Percentiles rank a stretch among this genome's conserved stretches.
Conservation (phyloP, 768 basidiomycete genomes). For the Lyophyllum shimeji region DNA sequence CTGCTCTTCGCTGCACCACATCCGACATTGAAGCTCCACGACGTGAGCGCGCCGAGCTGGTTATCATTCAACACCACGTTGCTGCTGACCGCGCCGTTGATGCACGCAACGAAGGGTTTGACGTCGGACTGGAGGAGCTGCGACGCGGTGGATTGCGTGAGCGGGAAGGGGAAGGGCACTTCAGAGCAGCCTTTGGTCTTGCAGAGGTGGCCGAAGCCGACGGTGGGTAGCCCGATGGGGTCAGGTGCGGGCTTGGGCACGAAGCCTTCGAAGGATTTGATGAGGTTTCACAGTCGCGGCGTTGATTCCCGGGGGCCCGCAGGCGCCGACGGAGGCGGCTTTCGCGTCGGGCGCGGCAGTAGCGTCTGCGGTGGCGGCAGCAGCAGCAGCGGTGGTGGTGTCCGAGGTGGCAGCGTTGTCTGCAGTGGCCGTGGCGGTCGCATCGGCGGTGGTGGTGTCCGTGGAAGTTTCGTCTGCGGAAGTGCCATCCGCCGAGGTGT, state of each 20-base stretch:
- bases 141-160: slow-evolving; percentile 23
- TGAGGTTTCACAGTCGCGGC: slow-evolving; percentile 25
- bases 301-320: slow-evolving; percentile 18
- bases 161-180: slow-evolving; percentile 24
- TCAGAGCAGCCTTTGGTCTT: slow-evolving; percentile 20
- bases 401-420: background rate
- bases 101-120: slow-evolving; percentile 21
- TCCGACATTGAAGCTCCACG: slow-evolving; percentile 28
- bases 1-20: slow-evolving; percentile 24
- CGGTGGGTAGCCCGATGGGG: slow-evolving; percentile 30
- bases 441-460: background rate
- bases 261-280: slow-evolving; percentile 30
- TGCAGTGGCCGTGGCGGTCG: background rate
- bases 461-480: background rate
- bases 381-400: background rate
- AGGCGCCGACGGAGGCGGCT: background rate
- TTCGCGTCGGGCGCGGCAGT: background rate
- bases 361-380: background rate
- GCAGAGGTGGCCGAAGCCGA: slow-evolving; percentile 31
- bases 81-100: slow-evolving; percentile 24
- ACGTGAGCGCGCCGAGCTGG: slow-evolving; percentile 27
- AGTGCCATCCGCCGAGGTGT: background rate
- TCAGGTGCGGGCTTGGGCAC: slow-evolving; percentile 26
- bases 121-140: slow-evolving; percentile 27
- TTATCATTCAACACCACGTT: slow-evolving; percentile 27